Evolutionary conservation across 129 eudicot species (phyloP).

Genomic region (Pittosporum tobira): DNA sequence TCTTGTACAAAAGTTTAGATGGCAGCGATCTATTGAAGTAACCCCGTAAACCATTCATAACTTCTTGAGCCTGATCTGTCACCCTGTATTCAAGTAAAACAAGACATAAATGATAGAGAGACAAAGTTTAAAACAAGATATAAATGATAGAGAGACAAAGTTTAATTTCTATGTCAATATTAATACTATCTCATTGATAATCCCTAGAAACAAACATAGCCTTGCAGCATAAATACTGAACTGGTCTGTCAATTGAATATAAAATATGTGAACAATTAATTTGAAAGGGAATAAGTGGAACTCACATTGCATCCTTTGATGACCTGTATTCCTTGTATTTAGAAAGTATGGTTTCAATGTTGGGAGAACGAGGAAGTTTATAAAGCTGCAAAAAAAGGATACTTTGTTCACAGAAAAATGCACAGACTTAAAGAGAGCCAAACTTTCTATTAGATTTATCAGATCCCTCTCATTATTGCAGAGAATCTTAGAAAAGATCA

Average conservation of each 20-base stretch:
- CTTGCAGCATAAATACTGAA: background rate
- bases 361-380: constrained; percentile 89
- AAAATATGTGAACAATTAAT: constrained; percentile 1
- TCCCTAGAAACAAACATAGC: background rate
- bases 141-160: too few relatives aligned
- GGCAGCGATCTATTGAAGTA: constrained; percentile 85
- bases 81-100: constrained; percentile 30
- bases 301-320: constrained; percentile 85
- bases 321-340: constrained; percentile 86
- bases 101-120: too few relatives aligned
- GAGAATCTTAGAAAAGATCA: background rate
- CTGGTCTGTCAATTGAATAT: background rate
- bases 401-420: background rate
- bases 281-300: constrained; percentile 12
- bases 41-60: constrained; percentile 69
- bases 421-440: background rate
- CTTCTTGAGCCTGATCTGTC: constrained; percentile 62
- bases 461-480: background rate
- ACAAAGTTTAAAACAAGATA: too few relatives aligned
- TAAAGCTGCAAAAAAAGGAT: constrained; percentile 49
- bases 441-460: background rate
- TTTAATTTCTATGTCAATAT: too few relatives aligned
- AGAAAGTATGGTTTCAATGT: constrained; percentile 68
- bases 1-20: constrained; percentile 67
- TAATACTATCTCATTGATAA: too few relatives aligned